Percentiles rank a stretch among this genome's conserved stretches.
phyloP scores from a whole-genome alignment of 331 rosid genomes.

The Telfairia occidentalis region DNA sequence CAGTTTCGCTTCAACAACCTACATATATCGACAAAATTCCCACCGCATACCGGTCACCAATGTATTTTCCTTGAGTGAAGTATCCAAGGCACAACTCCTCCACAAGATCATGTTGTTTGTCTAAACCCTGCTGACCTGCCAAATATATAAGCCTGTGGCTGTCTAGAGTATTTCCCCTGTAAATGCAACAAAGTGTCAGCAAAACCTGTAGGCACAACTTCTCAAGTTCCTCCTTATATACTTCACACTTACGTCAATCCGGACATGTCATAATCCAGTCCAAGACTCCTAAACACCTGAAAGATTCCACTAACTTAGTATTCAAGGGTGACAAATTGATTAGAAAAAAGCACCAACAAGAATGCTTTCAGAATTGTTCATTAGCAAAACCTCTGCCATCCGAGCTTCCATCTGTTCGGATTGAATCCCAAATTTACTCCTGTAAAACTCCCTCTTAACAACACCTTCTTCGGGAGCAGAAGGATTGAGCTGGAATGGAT shows the following conservation, averaged over 20 bases:
- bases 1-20: not conserved
- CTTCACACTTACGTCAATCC: conserved; percentile 74
- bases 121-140: conserved; percentile 54
- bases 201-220: not conserved
- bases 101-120: conserved; percentile 67
- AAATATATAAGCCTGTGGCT: conserved; percentile 81
- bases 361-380: not conserved
- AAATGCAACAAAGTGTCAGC: not conserved
- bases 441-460: conserved; percentile 46
- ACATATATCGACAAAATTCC: not conserved
- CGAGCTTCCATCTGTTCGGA: conserved; percentile 46
- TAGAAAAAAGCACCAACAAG: not conserved
- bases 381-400: conserved; percentile 57
- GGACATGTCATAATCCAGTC: conserved; percentile 41
- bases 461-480: conserved; percentile 72
- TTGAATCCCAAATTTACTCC: conserved; percentile 52
- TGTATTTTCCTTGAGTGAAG: conserved; percentile 73
- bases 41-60: conserved; percentile 60
- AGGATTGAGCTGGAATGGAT: conserved; percentile 69
- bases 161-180: conserved; percentile 86
- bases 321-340: not conserved
- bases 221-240: not conserved
- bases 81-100: conserved; percentile 68
- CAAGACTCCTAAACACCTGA: conserved; percentile 52
- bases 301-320: not conserved